Evolutionary conservation across 352 stramenopile genomes (phyloP).

Genomic region (Phytopythium litorale): DNA sequence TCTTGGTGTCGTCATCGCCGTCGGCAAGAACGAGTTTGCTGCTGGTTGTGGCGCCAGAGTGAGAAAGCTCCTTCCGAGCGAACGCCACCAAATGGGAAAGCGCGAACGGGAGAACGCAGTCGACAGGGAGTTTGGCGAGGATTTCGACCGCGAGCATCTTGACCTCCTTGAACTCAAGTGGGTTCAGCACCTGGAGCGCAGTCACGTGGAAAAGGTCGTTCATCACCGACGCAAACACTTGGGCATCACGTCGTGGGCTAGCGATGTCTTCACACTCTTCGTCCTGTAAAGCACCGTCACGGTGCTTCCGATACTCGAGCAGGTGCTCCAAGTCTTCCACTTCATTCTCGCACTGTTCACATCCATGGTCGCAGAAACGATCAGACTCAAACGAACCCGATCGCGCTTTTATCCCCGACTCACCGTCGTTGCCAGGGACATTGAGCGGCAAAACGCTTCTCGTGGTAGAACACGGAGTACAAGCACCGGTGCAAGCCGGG

Average conservation of each 20-base stretch:
- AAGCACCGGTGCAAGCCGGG: slow-evolving; percentile 48
- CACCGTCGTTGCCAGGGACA: slow-evolving; percentile 17
- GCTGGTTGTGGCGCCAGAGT: slow-evolving; percentile 6
- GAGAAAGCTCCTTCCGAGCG: slow-evolving; percentile 20
- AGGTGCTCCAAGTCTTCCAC: not conserved
- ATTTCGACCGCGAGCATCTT: slow-evolving; percentile 66
- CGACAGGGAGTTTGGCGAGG: slow-evolving; percentile 37
- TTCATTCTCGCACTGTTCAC: not conserved
- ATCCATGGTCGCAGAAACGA: not conserved
- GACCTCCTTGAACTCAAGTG: slow-evolving; percentile 76
- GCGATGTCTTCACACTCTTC: not conserved
- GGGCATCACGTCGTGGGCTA: not conserved
- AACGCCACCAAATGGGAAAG: slow-evolving; percentile 42
- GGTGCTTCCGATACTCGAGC: not conserved
- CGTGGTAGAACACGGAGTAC: slow-evolving; percentile 59
- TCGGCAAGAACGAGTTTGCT: not conserved
- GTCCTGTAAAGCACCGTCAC: not conserved
- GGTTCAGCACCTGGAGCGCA: slow-evolving; percentile 40
- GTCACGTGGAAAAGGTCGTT: slow-evolving; percentile 34
- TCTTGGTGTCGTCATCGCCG: not conserved
- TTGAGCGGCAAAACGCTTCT: slow-evolving; percentile 12
- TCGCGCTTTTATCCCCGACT: not conserved
- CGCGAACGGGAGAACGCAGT: slow-evolving; percentile 32
- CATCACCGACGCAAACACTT: not conserved
- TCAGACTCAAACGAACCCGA: not conserved